A percentile compares a stretch with the other conserved stretches of the same genome.
phyloP scores from a whole-genome alignment of 805 yeast species.

The Metschnikowia amazonensis region DNA sequence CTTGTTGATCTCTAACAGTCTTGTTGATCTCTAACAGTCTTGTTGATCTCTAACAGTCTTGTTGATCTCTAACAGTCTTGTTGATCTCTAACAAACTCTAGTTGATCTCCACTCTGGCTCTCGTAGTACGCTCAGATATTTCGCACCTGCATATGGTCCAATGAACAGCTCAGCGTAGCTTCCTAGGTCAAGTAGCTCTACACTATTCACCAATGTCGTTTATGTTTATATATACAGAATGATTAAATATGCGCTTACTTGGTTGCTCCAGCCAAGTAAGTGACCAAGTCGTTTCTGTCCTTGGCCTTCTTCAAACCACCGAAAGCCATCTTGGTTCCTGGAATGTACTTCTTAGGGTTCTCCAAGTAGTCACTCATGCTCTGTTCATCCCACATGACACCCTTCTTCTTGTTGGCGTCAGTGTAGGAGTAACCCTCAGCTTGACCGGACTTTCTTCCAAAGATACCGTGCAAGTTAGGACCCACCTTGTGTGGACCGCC shows the following conservation, averaged over 20 bases:
- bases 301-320: constrained; percentile 99
- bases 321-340: constrained; percentile 99
- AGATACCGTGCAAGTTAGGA: constrained; percentile 94
- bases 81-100: too few species aligned
- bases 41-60: too few species aligned
- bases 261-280: constrained; percentile 63
- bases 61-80: too few species aligned
- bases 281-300: constrained; percentile 95
- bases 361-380: constrained; percentile 92
- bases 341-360: constrained; percentile 99
- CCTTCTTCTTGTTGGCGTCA: constrained; percentile 97
- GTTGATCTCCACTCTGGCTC: too few species aligned
- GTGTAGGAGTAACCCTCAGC: constrained; percentile 95
- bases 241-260: constrained; percentile 23
- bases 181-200: too few species aligned
- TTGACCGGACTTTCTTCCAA: constrained; percentile 88
- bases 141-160: too few species aligned
- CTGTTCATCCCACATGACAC: constrained; percentile 82
- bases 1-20: too few species aligned
- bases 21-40: too few species aligned
- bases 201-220: neutral
- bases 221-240: constrained; percentile 14
- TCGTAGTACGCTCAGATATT: too few species aligned
- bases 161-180: too few species aligned
- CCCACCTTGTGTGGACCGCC: constrained; percentile 99